Evolutionary conservation across 257 asterid genomes (phyloP), one percentile per base, ranked within the genome.

Genomic region (Gentiana macrophylla): DNA sequence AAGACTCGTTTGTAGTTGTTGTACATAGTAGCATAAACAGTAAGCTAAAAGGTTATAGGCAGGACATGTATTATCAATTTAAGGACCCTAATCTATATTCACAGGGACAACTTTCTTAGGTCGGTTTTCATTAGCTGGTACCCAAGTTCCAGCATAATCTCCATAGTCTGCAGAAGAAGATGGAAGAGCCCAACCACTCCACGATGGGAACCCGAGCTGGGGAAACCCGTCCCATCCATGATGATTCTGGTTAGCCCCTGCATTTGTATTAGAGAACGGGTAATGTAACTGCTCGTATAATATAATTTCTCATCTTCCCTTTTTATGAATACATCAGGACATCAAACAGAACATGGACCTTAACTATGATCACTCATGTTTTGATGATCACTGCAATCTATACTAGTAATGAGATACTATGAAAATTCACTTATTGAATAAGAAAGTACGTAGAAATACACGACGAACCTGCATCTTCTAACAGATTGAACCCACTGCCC

Each of bases 111-210:
- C 63, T 52, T 70, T 82, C 62, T 70, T 70, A 53, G 80, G 77
- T 59, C 62, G 50, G 52, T 59, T 68, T 53, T 49, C 73, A 24
- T 53, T 58, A 10, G 60, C 67, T 36, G 68, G 61, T 33, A 53
- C 73, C 4, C 61, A 67, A 5, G 67, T 57, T 32, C 67, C 75
- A 37, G 50, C 61, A 15, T 75, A 44, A 58, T 70, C 82, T 3
- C 13, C 57, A 56, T 75, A 64, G 49, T 80, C 93, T 2, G 72
- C 66, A 13, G 46, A 41, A 13, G 46, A 41, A 3, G 76, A 52
- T 2, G 78, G 80, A 67, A 66, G 61, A 60, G 79, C 75, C 80
- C 84, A 79, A 45, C 74, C 86, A 57, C 70, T 83, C 79, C 77
- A 73, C 47, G 54, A 59, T 3, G 70, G 77, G 63, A 88, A 84